Base-by-base conservation (phyloP, 1,139 yeast species). In the Hyphopichia fennica region DNA sequence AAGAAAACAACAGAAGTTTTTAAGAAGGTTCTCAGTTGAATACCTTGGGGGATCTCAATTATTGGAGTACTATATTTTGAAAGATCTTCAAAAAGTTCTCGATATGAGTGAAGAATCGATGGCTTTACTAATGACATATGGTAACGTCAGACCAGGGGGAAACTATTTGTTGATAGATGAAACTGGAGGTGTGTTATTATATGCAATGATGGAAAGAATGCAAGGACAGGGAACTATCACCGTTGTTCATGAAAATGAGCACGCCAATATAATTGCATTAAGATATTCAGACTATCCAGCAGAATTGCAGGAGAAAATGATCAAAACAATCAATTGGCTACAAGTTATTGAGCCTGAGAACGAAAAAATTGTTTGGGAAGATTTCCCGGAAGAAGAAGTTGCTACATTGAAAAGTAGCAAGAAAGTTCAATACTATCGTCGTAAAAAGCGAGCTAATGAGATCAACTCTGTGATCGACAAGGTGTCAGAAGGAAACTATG, bases 201-300 rank as follows among this genome's bases (percentile, higher is more conserved):
- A 87, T 48, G 88, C 95, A 4, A 71, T 95, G 76, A 62, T 93
- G 67, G 99, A 95, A 59, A 75, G 98, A 56, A 87, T 93, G 95
- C 82, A 81, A 43, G 89, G 93, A 3, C 68, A 81, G 39, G 99
- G 98, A 14, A 71, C 81, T 10, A 81, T 95, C 38, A 77, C 89
- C 3, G 75, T 88, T 25, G 73, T 85, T 3, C 97, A 93, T 63
- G 99, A 91, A 56, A 88, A 90, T 59, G 99, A 93, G 60, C 97
- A 91, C 57, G 83, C 96, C 6, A 91, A 90, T 56, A 67, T 84
- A 32, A 86, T 85, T 49, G 81, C 86, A 0, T 67, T 93, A 46
- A 77, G 79, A 46, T 82, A 82, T 57, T 77, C 91, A 40, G 81
- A 83, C 53, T 82, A 78, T 56, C 60, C 85, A 1, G 79, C 76